A percentile compares a stretch with the other conserved stretches of the same genome.
Conservation (phyloP, 352 stramenopile genomes). For the Phytophthora pluvialis region DNA sequence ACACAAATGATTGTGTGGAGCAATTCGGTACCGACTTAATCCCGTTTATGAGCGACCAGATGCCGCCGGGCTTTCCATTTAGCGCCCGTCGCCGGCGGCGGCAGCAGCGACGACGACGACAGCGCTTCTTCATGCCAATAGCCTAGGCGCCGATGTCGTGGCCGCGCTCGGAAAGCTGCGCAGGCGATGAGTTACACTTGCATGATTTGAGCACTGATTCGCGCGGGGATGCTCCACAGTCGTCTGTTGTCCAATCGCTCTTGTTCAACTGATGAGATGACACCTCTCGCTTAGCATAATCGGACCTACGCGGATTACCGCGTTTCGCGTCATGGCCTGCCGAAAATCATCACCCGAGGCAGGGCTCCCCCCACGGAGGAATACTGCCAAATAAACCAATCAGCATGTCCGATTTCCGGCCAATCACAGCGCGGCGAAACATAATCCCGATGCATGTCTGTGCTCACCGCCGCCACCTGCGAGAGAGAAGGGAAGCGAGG, state of each 20-base stretch:
- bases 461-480: conserved; percentile 20
- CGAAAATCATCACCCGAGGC: too few species aligned
- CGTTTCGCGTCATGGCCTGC: too few species aligned
- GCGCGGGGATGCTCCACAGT: background rate
- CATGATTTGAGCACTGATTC: conserved; percentile 1
- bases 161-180: background rate
- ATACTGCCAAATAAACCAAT: too few species aligned
- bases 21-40: conserved; percentile 1
- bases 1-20: conserved; percentile 4
- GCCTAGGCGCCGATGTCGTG: too few species aligned
- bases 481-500: conserved; percentile 18
- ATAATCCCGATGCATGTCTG: conserved; percentile 17
- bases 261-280: background rate
- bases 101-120: background rate
- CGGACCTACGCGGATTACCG: too few species aligned
- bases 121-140: background rate
- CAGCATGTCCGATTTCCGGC: background rate
- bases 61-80: background rate
- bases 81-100: background rate
- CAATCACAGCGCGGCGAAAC: conserved; percentile 12
- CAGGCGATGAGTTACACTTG: background rate
- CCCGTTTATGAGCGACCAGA: background rate
- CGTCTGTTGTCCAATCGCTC: conserved; percentile 11
- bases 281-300: too few species aligned
- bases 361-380: too few species aligned